Percentiles rank a stretch among this genome's conserved stretches.
Evolutionary conservation across 768 basidiomycete species (phyloP).

Genomic region (Pleurotus platypus): DNA sequence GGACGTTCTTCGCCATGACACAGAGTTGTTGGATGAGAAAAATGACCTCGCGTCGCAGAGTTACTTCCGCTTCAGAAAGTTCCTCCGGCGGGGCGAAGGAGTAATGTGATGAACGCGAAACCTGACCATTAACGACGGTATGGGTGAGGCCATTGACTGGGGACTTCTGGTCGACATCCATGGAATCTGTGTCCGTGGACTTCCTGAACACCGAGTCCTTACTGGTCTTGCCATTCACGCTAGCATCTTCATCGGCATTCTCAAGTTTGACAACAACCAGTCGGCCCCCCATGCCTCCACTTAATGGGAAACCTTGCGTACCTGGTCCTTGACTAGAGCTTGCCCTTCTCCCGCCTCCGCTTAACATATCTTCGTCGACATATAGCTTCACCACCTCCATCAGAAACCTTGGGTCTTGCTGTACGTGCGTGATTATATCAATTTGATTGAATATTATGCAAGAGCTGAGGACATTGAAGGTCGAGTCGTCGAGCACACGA

Average conservation of each 20-base stretch:
- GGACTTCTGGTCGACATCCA: constrained; percentile 36
- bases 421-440: constrained; percentile 91
- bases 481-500: constrained; percentile 91
- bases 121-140: constrained; percentile 16
- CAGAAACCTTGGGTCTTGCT: constrained; percentile 72
- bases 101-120: constrained; percentile 24
- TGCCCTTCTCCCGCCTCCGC: constrained; percentile 27
- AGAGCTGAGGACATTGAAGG: constrained; percentile 95
- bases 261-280: constrained; percentile 25
- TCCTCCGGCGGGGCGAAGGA: constrained; percentile 57
- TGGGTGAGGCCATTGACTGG: constrained; percentile 11
- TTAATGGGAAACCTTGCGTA: constrained; percentile 5
- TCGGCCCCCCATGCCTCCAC: not conserved
- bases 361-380: constrained; percentile 66
- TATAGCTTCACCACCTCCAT: constrained; percentile 75
- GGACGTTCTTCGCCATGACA: constrained; percentile 95
- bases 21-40: constrained; percentile 89
- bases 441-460: constrained; percentile 99
- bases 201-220: not conserved
- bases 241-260: constrained; percentile 32
- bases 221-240: not conserved
- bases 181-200: constrained; percentile 19
- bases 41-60: constrained; percentile 72
- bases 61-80: constrained; percentile 50
- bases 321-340: not conserved